Percentiles rank a stretch among this genome's conserved stretches.
Conservation (phyloP, 768 basidiomycete genomes). For the Agaricus subrufescens region DNA sequence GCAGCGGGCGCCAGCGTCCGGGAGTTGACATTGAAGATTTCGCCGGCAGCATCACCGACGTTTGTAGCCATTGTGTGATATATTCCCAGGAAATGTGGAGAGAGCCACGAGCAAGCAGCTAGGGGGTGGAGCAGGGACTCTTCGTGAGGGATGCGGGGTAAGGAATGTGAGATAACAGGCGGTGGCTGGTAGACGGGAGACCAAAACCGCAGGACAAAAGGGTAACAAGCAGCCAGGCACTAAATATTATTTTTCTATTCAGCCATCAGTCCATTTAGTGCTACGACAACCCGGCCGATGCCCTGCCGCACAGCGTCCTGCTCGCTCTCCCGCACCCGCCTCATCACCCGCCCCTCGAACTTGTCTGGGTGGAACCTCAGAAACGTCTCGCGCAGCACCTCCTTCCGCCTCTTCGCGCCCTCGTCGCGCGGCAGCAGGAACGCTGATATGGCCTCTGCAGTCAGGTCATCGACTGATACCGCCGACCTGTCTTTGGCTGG, state of each 20-base stretch:
- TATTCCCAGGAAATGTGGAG: not conserved
- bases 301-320: slow-evolving; percentile 49
- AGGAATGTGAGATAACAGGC: not conserved
- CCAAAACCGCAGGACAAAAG: too few species aligned
- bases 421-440: slow-evolving; percentile 45
- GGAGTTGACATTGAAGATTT: slow-evolving; percentile 37
- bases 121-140: slow-evolving; percentile 3
- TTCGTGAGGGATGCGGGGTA: not conserved
- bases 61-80: slow-evolving; percentile 28
- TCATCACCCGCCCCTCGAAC: slow-evolving; percentile 71
- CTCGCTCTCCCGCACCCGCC: slow-evolving; percentile 41
- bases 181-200: not conserved
- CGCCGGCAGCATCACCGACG: slow-evolving; percentile 30
- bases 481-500: slow-evolving; percentile 14
- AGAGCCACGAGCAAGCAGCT: not conserved
- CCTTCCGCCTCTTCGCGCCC: slow-evolving; percentile 46
- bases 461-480: slow-evolving; percentile 44
- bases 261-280: slow-evolving; percentile 52
- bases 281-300: slow-evolving; percentile 59
- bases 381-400: slow-evolving; percentile 62
- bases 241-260: slow-evolving; percentile 2
- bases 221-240: not conserved
- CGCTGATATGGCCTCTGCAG: slow-evolving; percentile 45
- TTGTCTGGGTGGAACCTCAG: slow-evolving; percentile 80
- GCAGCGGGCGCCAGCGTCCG: slow-evolving; percentile 78